A percentile compares a stretch with the other conserved stretches of the same genome.
Conservation (phyloP, 73 alveolate genomes). For the Paramecium sonneborni region DNA sequence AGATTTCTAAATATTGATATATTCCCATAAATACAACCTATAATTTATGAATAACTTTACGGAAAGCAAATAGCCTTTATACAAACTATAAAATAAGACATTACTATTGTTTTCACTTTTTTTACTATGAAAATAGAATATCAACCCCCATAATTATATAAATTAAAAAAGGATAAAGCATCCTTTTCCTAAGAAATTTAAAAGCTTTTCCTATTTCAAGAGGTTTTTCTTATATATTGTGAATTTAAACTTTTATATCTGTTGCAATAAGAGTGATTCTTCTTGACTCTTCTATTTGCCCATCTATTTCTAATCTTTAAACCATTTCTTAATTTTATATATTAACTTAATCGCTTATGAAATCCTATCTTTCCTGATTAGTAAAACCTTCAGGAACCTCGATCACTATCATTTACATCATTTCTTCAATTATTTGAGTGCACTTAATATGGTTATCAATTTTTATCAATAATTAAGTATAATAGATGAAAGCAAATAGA, state of each 20-base stretch:
- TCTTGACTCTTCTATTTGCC: not conserved
- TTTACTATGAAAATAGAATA: not conserved
- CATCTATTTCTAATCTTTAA: not conserved
- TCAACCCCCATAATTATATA: not conserved
- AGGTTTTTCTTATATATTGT: conserved; percentile 17
- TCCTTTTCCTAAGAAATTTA: not conserved
- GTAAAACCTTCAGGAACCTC: not conserved
- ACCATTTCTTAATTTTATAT: not conserved
- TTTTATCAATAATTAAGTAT: not conserved
- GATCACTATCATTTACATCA: not conserved
- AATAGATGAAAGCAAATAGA: not conserved
- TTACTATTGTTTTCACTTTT: not conserved
- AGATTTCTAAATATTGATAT: not conserved
- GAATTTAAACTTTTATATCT: too few relatives aligned
- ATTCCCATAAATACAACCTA: conserved; percentile 8
- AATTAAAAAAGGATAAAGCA: not conserved
- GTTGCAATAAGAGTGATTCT: not conserved
- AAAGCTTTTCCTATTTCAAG: not conserved
- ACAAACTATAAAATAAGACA: not conserved
- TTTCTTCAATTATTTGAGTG: not conserved
- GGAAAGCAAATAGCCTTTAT: not conserved
- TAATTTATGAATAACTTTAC: not conserved
- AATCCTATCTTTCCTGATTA: not conserved
- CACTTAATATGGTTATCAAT: not conserved
- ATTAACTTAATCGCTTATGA: not conserved